phyloP scores from a whole-genome alignment of 129 eudicot genomes.

The Calendula officinalis region DNA sequence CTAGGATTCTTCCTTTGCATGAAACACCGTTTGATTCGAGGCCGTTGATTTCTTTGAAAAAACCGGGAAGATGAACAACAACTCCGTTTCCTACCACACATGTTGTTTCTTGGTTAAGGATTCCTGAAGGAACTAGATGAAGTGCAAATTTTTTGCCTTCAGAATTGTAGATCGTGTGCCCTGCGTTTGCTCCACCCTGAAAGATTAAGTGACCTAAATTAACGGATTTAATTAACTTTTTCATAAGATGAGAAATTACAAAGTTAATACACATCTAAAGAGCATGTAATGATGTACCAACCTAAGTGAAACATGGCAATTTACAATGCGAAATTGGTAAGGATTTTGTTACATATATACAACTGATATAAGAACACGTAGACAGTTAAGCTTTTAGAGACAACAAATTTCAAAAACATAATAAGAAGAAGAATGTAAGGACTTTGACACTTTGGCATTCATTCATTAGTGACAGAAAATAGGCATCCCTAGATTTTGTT shows the following conservation, averaged over 20 bases:
- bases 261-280: neutral
- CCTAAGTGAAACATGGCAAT: neutral
- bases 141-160: constrained; percentile 98
- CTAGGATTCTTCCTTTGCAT: constrained; percentile 77
- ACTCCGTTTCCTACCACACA: constrained; percentile 98
- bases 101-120: constrained; percentile 75
- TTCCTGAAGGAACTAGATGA: constrained; percentile 98
- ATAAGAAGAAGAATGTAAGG: no score
- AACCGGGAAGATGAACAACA: constrained; percentile 82
- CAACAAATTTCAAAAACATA: no score
- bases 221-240: neutral
- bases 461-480: neutral
- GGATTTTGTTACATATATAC: neutral
- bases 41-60: constrained; percentile 84
- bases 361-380: no score
- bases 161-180: constrained; percentile 90
- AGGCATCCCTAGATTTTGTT: neutral
- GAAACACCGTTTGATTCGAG: constrained; percentile 89
- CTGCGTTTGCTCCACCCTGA: constrained; percentile 99
- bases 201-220: neutral
- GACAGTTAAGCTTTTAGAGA: no score
- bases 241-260: neutral
- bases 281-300: neutral
- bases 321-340: neutral
- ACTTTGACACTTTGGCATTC: neutral